Percentiles rank a stretch among this genome's conserved stretches.
Evolutionary conservation across 108 stramenopile species (phyloP).

Genomic region (Cyclotella distinguenda): DNA sequence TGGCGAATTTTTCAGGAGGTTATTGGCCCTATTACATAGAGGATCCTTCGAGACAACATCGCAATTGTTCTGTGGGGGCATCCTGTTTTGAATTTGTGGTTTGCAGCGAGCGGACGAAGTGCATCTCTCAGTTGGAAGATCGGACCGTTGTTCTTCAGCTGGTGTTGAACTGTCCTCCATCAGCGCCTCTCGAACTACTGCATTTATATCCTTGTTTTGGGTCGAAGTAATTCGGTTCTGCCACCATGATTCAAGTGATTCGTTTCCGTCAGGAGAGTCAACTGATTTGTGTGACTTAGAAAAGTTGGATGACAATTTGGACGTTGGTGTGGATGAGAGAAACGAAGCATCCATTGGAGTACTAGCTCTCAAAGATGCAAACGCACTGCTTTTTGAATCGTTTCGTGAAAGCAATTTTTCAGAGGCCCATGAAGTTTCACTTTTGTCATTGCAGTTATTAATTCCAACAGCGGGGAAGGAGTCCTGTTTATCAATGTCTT

Average conservation of each 20-base stretch:
- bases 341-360: constrained; percentile 8
- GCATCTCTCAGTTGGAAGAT: constrained; percentile 6
- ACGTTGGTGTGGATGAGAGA: neutral
- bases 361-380: constrained; percentile 24
- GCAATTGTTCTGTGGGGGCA: neutral
- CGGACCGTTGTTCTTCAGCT: constrained; percentile 10
- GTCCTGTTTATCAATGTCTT: constrained; percentile 6
- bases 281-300: neutral
- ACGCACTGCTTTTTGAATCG: neutral
- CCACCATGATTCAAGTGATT: constrained; percentile 56
- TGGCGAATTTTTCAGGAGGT: neutral
- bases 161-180: constrained; percentile 2
- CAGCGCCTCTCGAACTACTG: constrained; percentile 45
- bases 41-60: neutral
- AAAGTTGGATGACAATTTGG: neutral
- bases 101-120: constrained; percentile 3
- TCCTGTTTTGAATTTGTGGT: neutral
- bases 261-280: constrained; percentile 36
- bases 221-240: constrained; percentile 35
- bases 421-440: constrained; percentile 16
- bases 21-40: neutral
- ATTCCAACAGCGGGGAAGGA: constrained; percentile 7
- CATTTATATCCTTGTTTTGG: constrained; percentile 38
- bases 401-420: constrained; percentile 1
- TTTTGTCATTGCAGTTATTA: constrained; percentile 5